Evolutionary conservation across 148 eudicot genomes (phyloP).

Genomic region (Rhododendron simsii): DNA sequence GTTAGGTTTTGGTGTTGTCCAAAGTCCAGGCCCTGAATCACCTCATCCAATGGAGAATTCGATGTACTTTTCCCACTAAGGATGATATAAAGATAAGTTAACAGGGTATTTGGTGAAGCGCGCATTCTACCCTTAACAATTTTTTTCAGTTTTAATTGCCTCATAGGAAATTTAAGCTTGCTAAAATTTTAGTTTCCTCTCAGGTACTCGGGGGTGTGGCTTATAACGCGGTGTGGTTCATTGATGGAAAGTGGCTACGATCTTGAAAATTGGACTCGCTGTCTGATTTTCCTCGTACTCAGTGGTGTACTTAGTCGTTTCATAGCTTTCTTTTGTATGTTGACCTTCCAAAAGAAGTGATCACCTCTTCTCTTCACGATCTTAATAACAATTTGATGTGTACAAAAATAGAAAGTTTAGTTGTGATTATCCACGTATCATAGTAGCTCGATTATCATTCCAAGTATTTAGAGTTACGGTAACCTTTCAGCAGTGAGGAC

Average conservation of each 20-base stretch:
- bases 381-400: neutral
- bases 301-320: constrained; percentile 55
- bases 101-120: neutral
- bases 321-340: constrained; percentile 57
- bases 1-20: too few species aligned
- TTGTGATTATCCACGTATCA: neutral
- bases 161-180: neutral
- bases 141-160: neutral
- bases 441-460: neutral
- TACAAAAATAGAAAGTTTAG: neutral
- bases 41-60: too few species aligned
- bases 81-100: neutral
- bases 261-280: constrained; percentile 47
- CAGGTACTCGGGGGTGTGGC: constrained; percentile 91
- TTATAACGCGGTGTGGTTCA: constrained; percentile 79
- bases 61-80: too few species aligned
- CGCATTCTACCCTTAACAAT: neutral
- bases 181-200: neutral
- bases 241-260: constrained; percentile 55
- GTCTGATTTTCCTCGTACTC: constrained; percentile 45
- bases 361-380: neutral
- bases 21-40: too few species aligned
- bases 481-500: neutral
- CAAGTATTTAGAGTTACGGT: neutral
- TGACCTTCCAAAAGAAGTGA: constrained; percentile 60